Evolutionary conservation across 768 basidiomycete species (phyloP).

Genomic region (Ephemerocybe angulata): DNA sequence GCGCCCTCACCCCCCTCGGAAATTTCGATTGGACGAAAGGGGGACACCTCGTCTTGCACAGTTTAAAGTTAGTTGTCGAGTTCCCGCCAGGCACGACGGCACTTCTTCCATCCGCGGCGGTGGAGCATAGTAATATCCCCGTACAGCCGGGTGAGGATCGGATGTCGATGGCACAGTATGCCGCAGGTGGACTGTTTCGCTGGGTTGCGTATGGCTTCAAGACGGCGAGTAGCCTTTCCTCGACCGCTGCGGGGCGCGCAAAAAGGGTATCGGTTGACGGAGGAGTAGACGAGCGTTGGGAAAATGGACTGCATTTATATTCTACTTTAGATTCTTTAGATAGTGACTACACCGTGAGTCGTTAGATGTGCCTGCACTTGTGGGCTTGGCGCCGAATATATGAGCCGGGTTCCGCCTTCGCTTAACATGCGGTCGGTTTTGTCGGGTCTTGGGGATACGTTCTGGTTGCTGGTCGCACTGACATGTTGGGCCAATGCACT

Average conservation of each 20-base stretch:
- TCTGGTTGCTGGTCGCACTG: too few species aligned
- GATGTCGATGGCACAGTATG: not conserved
- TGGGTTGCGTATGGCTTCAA: not conserved
- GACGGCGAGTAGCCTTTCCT: not conserved
- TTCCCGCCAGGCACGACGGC: not conserved
- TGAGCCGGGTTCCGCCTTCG: too few species aligned
- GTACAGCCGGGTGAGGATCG: slow-evolving; percentile 7
- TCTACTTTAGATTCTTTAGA: too few species aligned
- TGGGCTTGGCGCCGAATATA: too few species aligned
- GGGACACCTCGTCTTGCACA: slow-evolving; percentile 1
- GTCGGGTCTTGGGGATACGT: too few species aligned
- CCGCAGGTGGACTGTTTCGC: not conserved
- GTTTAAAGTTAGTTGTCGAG: not conserved
- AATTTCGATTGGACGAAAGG: not conserved
- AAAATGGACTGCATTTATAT: too few species aligned
- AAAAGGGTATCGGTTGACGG: not conserved
- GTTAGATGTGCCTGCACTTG: too few species aligned
- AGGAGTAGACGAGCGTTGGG: too few species aligned
- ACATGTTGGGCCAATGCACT: too few species aligned
- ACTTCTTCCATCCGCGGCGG: not conserved
- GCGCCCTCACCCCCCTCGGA: not conserved
- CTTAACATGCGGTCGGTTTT: too few species aligned
- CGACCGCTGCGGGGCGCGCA: too few species aligned
- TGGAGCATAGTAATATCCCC: slow-evolving; percentile 12
- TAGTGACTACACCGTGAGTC: too few species aligned